Conservation (phyloP, 768 basidiomycete genomes). For the Lactifluus pinguis region DNA sequence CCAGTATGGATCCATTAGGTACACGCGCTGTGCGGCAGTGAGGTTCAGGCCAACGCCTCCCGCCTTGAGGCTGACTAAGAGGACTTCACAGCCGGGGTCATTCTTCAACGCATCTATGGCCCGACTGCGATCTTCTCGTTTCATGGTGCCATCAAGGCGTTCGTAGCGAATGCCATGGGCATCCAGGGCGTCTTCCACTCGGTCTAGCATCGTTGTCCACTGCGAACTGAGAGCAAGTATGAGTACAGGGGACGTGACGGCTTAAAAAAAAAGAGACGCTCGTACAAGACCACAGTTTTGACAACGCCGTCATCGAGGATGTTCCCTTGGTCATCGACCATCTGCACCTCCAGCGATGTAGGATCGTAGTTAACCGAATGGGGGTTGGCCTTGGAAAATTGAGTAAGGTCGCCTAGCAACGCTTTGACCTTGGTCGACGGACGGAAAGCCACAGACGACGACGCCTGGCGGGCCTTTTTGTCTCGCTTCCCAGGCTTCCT, state of each 20-base stretch:
- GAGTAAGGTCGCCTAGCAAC: conserved; percentile 69
- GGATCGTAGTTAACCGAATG: conserved; percentile 84
- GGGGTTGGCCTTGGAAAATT: conserved; percentile 78
- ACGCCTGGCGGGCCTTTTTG: conserved; percentile 48
- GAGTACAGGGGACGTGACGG: conserved; percentile 1
- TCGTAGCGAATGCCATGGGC: conserved; percentile 78
- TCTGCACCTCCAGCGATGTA: conserved; percentile 58
- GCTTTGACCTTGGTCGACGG: conserved; percentile 87
- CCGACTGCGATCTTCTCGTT: conserved; percentile 81
- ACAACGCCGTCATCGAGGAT: conserved; percentile 58
- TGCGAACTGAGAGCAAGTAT: conserved; percentile 52
- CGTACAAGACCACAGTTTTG: conserved; percentile 96
- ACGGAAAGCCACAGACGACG: conserved; percentile 43
- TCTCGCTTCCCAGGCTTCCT: conserved; percentile 59
- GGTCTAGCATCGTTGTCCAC: conserved; percentile 92
- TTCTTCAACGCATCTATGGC: conserved; percentile 90
- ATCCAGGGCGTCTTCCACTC: conserved; percentile 85
- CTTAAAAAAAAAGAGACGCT: conserved; percentile 19
- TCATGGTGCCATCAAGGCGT: conserved; percentile 96
- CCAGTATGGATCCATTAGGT: conserved; percentile 98
- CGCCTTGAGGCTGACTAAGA: conserved; percentile 92
- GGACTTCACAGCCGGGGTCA: conserved; percentile 86
- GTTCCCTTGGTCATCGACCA: conserved; percentile 67
- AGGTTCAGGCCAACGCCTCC: conserved; percentile 96
- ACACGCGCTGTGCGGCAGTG: conserved; percentile 88